Percentiles rank a stretch among this genome's conserved stretches.
phyloP scores from a whole-genome alignment of 2,329 filamentous ascomycete species.

The Metarhizium rileyi region DNA sequence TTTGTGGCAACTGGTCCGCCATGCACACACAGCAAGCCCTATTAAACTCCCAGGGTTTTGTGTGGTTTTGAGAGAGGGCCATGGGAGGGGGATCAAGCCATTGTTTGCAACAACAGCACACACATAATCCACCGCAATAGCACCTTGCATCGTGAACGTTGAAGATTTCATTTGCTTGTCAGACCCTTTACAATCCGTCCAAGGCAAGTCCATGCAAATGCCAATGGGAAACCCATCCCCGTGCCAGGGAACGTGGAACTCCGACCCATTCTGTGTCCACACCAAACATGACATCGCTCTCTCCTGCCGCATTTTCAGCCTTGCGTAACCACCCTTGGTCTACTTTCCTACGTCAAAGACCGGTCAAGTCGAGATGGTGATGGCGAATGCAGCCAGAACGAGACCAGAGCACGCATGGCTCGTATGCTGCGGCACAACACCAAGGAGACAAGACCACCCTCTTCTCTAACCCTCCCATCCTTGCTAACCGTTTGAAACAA shows the following conservation, averaged over 20 bases:
- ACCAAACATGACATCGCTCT: constrained; percentile 14
- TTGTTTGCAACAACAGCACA: neutral
- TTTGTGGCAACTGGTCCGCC: no score
- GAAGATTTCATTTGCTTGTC: constrained; percentile 42
- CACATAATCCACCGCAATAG: neutral
- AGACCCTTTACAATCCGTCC: constrained; percentile 39
- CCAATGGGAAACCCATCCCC: constrained; percentile 33
- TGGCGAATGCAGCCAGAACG: neutral
- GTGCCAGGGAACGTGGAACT: constrained; percentile 29
- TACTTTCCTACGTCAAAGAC: neutral
- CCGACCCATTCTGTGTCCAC: constrained; percentile 22
- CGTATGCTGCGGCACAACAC: neutral
- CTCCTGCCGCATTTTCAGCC: constrained; percentile 9
- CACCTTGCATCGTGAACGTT: constrained; percentile 22
- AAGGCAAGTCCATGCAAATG: constrained; percentile 44
- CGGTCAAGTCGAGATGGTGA: neutral
- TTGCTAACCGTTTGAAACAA: constrained; percentile 4
- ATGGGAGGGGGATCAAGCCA: no score
- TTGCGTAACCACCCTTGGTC: neutral
- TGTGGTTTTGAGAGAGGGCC: no score
- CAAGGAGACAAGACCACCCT: neutral
- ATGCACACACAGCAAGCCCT: no score
- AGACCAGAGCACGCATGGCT: neutral
- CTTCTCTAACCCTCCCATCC: neutral
- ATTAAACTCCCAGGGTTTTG: no score